Percentiles rank a stretch among this genome's conserved stretches.
Conservation (phyloP, 2,329 filamentous ascomycete genomes). For the Elsinoe arachidis region DNA sequence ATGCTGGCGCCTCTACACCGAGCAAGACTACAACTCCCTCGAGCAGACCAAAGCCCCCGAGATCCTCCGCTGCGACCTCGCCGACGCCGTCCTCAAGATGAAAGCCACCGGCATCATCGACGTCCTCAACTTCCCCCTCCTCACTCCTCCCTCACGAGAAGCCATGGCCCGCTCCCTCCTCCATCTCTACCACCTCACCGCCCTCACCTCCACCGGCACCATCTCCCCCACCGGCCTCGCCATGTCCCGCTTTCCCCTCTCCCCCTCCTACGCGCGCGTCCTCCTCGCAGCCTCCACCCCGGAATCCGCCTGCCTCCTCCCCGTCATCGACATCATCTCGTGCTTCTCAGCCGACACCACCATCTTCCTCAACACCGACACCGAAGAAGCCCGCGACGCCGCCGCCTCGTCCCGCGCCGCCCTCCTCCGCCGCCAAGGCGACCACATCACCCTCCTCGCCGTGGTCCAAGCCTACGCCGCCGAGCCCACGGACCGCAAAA, state of each 20-base stretch:
- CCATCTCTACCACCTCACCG: conserved; percentile 69
- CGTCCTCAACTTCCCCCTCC: conserved; percentile 71
- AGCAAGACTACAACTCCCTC: conserved; percentile 61
- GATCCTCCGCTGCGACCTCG: conserved; percentile 81
- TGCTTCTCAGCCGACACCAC: conserved; percentile 54
- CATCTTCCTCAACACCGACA: conserved; percentile 51
- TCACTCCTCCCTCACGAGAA: conserved; percentile 70
- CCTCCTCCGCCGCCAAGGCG: conserved; percentile 52
- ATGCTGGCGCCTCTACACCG: conserved; percentile 82
- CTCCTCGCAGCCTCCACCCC: conserved; percentile 68
- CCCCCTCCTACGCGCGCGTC: conserved; percentile 71
- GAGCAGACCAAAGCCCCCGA: conserved; percentile 73
- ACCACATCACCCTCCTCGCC: conserved; percentile 54
- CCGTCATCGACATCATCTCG: conserved; percentile 76
- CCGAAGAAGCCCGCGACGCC: conserved; percentile 52
- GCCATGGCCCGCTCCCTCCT: conserved; percentile 73
- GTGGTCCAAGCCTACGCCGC: conserved; percentile 52
- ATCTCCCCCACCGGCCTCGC: conserved; percentile 67
- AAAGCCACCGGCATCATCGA: conserved; percentile 83
- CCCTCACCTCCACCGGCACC: conserved; percentile 59
- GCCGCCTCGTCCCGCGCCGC: conserved; percentile 48
- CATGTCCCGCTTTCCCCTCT: conserved; percentile 76
- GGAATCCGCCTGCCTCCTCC: conserved; percentile 63
- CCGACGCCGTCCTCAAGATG: conserved; percentile 82
- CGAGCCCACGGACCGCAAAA: conserved; percentile 50